A percentile compares a stretch with the other conserved stretches of the same genome.
Evolutionary conservation across 2,329 filamentous ascomycete species (phyloP).

Genomic region (Fusarium bulbicola): DNA sequence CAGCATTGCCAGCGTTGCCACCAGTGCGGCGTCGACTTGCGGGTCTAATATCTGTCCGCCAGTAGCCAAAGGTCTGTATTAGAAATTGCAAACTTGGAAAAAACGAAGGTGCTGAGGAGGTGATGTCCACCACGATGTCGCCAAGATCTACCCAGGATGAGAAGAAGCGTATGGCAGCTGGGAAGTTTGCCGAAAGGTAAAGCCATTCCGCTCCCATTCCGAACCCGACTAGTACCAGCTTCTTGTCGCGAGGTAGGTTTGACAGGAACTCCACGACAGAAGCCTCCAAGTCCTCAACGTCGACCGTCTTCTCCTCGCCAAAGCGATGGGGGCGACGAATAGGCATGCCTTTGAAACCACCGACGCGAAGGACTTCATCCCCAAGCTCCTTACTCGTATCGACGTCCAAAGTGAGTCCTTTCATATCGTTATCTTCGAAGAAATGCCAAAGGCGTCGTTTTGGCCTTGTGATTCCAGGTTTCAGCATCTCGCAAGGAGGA

Average conservation of each 20-base stretch:
- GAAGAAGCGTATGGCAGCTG: slow-evolving; percentile 8
- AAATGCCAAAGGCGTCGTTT: slow-evolving; percentile 1
- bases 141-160: slow-evolving; percentile 23
- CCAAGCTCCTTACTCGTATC: background rate
- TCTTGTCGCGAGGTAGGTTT: background rate
- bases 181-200: slow-evolving; percentile 8
- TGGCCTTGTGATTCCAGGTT: background rate
- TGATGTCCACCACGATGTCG: slow-evolving; percentile 21
- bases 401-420: slow-evolving; percentile 11
- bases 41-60: slow-evolving; percentile 2
- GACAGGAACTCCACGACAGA: slow-evolving; percentile 10
- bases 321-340: slow-evolving; percentile 17
- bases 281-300: background rate
- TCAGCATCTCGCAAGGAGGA: background rate
- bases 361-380: background rate
- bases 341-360: background rate
- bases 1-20: background rate
- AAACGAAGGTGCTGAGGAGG: background rate
- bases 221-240: slow-evolving; percentile 7
- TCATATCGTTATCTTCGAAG: background rate
- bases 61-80: slow-evolving; percentile 6
- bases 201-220: slow-evolving; percentile 25
- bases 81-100: background rate
- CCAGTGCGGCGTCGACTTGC: background rate
- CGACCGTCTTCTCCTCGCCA: background rate